phyloP scores from a whole-genome alignment of 2,329 filamentous ascomycete species.

The Alternaria postmessia region DNA sequence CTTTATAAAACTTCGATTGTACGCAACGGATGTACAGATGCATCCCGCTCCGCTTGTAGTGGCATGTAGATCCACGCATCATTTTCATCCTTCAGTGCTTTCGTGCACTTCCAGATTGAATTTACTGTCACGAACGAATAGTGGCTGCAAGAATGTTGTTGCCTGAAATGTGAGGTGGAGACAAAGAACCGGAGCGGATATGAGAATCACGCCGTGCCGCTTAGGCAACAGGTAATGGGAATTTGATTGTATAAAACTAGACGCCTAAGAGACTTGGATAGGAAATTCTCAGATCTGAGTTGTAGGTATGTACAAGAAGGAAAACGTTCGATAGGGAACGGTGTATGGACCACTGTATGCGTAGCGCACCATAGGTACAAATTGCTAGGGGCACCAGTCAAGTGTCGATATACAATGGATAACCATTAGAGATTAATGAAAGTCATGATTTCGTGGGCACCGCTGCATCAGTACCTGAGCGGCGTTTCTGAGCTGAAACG shows the following conservation, averaged over 20 bases:
- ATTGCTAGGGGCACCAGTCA: neutral
- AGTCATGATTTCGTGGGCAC: neutral
- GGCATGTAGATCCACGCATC: neutral
- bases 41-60: neutral
- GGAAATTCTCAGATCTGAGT: neutral
- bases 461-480: slow-evolving; percentile 1
- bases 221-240: neutral
- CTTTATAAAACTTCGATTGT: neutral
- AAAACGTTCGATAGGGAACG: neutral
- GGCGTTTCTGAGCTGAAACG: slow-evolving; percentile 32
- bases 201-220: neutral
- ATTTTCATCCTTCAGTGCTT: neutral
- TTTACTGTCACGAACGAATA: neutral
- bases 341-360: neutral
- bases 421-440: neutral
- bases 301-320: slow-evolving; percentile 1
- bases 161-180: slow-evolving; percentile 9
- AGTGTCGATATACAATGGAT: neutral
- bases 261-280: neutral
- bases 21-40: neutral
- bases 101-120: neutral
- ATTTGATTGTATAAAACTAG: neutral
- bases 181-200: slow-evolving; percentile 12
- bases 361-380: slow-evolving; percentile 1
- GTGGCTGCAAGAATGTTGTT: slow-evolving; percentile 5